phyloP scores from a whole-genome alignment of 305 asterid genomes.

The Solanum aculeatissimum region DNA sequence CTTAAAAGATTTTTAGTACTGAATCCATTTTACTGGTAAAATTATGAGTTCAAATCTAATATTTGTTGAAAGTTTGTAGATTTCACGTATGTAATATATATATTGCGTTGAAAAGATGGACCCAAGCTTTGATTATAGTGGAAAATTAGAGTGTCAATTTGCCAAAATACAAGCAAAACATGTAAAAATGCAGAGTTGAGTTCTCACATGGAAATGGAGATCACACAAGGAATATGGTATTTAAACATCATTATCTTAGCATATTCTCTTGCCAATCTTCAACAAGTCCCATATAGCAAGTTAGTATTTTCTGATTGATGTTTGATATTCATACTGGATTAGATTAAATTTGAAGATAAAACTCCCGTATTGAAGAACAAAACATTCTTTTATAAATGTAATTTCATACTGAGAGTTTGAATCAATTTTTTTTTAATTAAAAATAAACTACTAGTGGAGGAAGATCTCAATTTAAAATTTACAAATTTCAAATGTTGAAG shows the following conservation, averaged over 20 bases:
- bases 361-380: accelerated
- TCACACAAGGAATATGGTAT: background rate
- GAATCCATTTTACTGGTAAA: background rate
- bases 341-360: background rate
- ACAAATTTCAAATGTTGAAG: background rate
- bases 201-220: background rate
- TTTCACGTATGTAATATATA: too few relatives aligned
- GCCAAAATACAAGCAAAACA: background rate
- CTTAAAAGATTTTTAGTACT: background rate
- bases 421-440: background rate
- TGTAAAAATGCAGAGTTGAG: background rate
- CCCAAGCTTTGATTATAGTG: too few relatives aligned
- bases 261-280: background rate
- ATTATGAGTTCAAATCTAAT: background rate
- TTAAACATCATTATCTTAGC: background rate
- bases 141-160: background rate
- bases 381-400: background rate
- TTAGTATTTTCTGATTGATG: background rate
- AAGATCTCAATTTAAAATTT: too few relatives aligned
- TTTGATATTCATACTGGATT: background rate
- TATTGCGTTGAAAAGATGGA: too few relatives aligned
- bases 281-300: background rate
- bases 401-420: background rate
- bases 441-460: background rate
- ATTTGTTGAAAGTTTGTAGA: too few relatives aligned